These are phyloP conservation scores for Volutella citrinella DNA, from an alignment of 2,329 filamentous ascomycete genomes.

Conservation along the genomic window DNA sequence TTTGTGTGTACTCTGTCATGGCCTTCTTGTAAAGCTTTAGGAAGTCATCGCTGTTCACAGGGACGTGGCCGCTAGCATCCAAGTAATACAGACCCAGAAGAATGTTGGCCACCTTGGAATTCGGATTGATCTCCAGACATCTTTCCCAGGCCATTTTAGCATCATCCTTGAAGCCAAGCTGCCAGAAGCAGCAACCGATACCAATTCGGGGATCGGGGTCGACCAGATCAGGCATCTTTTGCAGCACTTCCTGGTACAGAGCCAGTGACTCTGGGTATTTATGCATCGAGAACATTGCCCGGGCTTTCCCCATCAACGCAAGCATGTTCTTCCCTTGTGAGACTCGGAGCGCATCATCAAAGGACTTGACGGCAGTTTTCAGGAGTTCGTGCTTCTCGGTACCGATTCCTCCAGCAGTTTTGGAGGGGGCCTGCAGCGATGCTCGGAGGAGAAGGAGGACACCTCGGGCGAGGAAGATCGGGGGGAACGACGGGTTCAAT, in stretches of 20 bases:
- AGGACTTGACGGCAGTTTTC: constrained; percentile 84
- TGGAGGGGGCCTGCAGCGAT: constrained; percentile 75
- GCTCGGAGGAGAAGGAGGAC: constrained; percentile 85
- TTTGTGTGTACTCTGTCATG: constrained; percentile 92
- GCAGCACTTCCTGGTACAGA: constrained; percentile 81
- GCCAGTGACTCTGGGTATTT: constrained; percentile 82
- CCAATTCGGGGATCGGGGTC: constrained; percentile 96
- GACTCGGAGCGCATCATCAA: constrained; percentile 86
- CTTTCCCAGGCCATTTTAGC: constrained; percentile 90
- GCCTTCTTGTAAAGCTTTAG: constrained; percentile 83
- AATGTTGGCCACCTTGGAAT: constrained; percentile 87
- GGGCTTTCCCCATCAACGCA: constrained; percentile 84
- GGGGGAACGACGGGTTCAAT: constrained; percentile 88
- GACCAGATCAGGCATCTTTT: constrained; percentile 79
- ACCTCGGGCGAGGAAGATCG: constrained; percentile 86
- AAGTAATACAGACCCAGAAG: constrained; percentile 88
- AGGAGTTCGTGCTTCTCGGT: constrained; percentile 76
- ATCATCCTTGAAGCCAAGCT: constrained; percentile 89
- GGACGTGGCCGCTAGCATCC: constrained; percentile 77
- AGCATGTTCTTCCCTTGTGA: constrained; percentile 88
- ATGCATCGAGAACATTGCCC: constrained; percentile 80
- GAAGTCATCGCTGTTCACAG: constrained; percentile 82
- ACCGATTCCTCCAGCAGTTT: constrained; percentile 63
- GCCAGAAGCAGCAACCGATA: constrained; percentile 96
- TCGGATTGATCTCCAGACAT: constrained; percentile 72